Base-by-base conservation (phyloP, 2,329 filamentous ascomycete species). In the Colletotrichum sp. region DNA sequence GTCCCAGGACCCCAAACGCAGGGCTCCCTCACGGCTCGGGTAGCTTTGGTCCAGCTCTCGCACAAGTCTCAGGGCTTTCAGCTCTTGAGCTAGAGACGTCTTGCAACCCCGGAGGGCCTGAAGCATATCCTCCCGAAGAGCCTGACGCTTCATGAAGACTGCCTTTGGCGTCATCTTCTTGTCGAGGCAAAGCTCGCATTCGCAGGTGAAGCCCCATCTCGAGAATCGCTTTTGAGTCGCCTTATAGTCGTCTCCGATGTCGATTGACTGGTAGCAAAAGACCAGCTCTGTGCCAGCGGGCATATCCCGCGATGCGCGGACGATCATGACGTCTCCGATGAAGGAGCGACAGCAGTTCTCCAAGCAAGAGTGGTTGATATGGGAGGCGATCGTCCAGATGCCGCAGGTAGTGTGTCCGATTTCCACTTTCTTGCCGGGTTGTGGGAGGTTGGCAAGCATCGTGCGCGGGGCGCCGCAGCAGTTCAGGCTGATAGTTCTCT, bases 311-410 rank as follows among this genome's bases (percentile, higher is more conserved):
- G 85, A 81, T 0, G 90, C 90, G 9, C 88, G 87, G 26, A 91
- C 67, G 9, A 91, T 84, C 77, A 86, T 84, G 83, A 92, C 85
- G 78, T 92, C 89, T 4, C 90, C 89, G 48, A 92, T 89, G 79
- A 90, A 91, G 1, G 85, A 81, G 18, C 87, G 87, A 0, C 73
- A 75, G 22, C 85, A 86, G 77, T 91, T 92, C 12, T 80, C 80
- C 6, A 85, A 22, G 79, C 90, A 92, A 13, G 84, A 85, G 76
- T 92, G 90, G 73, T 92, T 92, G 77, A 90, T 86, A 71, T 84
- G 83, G 0, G 90, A 89, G 5, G 88, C 87, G 2, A 83, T 74
- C 4, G 82, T 72, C 89, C 90, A 92, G 15, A 91, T 71, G 1
- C 89, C 89, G 36, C 76, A 82, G 15, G 82, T 85, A 48, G 77